Percentiles rank a stretch among this genome's conserved stretches.
Evolutionary conservation across 331 rosid genomes (phyloP).

Genomic region (Arachis monticola): DNA sequence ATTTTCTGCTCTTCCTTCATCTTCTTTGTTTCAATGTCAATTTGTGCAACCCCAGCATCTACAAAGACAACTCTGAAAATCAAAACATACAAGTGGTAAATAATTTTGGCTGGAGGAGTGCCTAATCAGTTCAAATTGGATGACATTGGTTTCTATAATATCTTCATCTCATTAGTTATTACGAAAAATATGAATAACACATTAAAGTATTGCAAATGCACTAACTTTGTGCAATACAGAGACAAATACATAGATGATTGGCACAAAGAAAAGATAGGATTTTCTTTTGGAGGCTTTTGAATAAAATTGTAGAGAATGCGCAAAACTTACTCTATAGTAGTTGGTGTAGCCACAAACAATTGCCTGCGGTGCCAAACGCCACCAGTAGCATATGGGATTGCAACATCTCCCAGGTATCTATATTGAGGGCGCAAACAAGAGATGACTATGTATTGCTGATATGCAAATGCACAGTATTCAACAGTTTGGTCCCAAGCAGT

Average conservation of each 20-base stretch:
- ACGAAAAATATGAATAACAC: conserved; percentile 9
- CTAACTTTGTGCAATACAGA: neutral
- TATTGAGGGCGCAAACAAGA: conserved; percentile 96
- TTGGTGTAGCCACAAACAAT: conserved; percentile 91
- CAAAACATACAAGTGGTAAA: conserved; percentile 27
- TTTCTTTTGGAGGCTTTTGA: neutral
- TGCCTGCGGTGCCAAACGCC: conserved; percentile 99
- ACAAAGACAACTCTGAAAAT: conserved; percentile 88
- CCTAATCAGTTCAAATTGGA: neutral
- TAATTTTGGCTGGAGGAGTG: neutral
- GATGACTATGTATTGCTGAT: conserved; percentile 88
- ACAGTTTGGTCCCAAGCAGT: conserved; percentile 98
- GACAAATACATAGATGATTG: conserved; percentile 4
- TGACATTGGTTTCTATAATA: conserved; percentile 14
- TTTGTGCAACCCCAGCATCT: conserved; percentile 90
- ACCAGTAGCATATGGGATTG: conserved; percentile 90
- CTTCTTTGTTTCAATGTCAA: conserved; percentile 88
- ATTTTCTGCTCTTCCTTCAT: conserved; percentile 86
- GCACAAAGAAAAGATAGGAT: conserved; percentile 5
- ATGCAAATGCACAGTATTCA: conserved; percentile 97
- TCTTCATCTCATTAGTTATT: conserved; percentile 5
- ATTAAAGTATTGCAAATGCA: conserved; percentile 8
- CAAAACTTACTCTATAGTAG: conserved; percentile 89
- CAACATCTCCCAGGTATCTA: conserved; percentile 97
- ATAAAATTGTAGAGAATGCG: conserved; percentile 33